phyloP scores from a whole-genome alignment of 2,329 filamentous ascomycete species.

The Bipolaris cookei region DNA sequence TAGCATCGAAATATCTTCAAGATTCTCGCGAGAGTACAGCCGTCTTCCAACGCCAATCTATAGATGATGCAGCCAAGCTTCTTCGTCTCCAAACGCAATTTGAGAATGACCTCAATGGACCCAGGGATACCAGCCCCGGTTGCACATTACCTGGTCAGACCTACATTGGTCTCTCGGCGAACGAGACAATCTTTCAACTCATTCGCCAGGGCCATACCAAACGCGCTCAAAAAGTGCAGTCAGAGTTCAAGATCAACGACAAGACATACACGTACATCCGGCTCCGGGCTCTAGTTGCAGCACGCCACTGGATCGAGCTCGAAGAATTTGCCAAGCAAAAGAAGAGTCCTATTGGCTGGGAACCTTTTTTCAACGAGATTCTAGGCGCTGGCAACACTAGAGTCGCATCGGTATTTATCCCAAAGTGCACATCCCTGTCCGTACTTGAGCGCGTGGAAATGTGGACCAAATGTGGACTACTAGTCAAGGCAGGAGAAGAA shows the following conservation, averaged over 20 bases:
- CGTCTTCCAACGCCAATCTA: slow-evolving; percentile 71
- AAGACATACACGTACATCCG: slow-evolving; percentile 88
- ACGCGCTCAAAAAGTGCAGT: slow-evolving; percentile 84
- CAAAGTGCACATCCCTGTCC: slow-evolving; percentile 79
- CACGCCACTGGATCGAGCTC: slow-evolving; percentile 89
- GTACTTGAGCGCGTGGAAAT: slow-evolving; percentile 78
- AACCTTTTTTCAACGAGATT: slow-evolving; percentile 92
- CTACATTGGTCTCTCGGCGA: slow-evolving; percentile 83
- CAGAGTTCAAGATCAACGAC: slow-evolving; percentile 91
- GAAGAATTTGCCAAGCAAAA: slow-evolving; percentile 79
- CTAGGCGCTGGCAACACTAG: slow-evolving; percentile 89
- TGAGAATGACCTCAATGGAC: slow-evolving; percentile 73
- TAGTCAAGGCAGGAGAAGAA: slow-evolving; percentile 88
- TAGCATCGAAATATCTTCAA: slow-evolving; percentile 80
- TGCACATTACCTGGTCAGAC: slow-evolving; percentile 45
- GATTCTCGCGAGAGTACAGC: slow-evolving; percentile 80
- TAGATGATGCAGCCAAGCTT: slow-evolving; percentile 81
- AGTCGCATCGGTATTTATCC: slow-evolving; percentile 80
- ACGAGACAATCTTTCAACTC: slow-evolving; percentile 90
- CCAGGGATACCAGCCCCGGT: slow-evolving; percentile 55
- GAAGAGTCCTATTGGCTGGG: slow-evolving; percentile 95
- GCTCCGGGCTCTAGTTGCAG: slow-evolving; percentile 84
- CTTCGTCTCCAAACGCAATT: slow-evolving; percentile 86
- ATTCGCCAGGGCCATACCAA: slow-evolving; percentile 82
- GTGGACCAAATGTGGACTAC: slow-evolving; percentile 95